Evolutionary conservation across 2,329 filamentous ascomycete genomes (phyloP).

Genomic region (Metarhizium sp.): DNA sequence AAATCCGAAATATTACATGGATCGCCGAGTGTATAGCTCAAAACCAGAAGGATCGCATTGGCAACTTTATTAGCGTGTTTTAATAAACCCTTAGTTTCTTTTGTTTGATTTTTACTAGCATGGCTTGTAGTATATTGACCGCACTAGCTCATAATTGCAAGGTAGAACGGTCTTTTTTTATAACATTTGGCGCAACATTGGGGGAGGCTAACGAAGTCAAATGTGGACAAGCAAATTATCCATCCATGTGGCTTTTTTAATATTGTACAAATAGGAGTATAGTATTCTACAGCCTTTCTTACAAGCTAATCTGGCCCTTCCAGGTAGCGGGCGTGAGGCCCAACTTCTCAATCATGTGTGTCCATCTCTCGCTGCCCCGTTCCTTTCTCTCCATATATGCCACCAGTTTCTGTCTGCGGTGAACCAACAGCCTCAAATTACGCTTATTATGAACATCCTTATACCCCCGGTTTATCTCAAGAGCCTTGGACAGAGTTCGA

Average conservation of each 20-base stretch:
- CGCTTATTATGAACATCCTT: constrained; percentile 94
- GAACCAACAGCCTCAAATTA: constrained; percentile 75
- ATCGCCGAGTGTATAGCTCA: constrained; percentile 99
- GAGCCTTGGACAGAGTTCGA: constrained; percentile 61
- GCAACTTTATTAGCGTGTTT: constrained; percentile 98
- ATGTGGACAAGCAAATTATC: neutral
- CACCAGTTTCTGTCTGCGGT: constrained; percentile 81
- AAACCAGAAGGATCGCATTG: constrained; percentile 98
- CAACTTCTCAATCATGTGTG: constrained; percentile 72
- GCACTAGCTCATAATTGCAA: constrained; percentile 26
- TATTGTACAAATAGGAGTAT: constrained; percentile 41
- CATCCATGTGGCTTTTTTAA: constrained; percentile 18
- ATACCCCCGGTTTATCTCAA: constrained; percentile 58
- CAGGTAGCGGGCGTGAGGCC: constrained; percentile 83
- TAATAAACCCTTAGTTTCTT: constrained; percentile 29
- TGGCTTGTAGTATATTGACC: constrained; percentile 33
- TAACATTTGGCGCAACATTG: constrained; percentile 21
- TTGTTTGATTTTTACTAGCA: constrained; percentile 13
- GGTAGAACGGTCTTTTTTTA: constrained; percentile 12
- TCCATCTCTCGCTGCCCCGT: constrained; percentile 83
- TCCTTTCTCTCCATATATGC: constrained; percentile 84
- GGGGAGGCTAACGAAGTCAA: constrained; percentile 10
- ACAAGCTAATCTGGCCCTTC: constrained; percentile 68
- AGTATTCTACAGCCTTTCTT: constrained; percentile 30
- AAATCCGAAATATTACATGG: constrained; percentile 99